Conservation (phyloP, 2,329 filamentous ascomycete species). For the Leptographium galeiforme region DNA sequence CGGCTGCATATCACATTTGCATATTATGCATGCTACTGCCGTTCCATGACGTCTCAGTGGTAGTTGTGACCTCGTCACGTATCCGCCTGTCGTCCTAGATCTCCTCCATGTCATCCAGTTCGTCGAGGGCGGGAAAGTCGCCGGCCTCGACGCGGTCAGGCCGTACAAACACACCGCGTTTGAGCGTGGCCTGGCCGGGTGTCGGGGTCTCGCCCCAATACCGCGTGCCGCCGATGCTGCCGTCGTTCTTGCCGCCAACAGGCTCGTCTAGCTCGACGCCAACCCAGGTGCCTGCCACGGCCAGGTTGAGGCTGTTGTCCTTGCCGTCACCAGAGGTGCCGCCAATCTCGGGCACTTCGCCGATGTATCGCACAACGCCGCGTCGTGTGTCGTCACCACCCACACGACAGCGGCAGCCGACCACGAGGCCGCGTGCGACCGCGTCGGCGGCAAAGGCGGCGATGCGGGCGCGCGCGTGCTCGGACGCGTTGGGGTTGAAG, state of each 20-base stretch:
- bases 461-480: slow-evolving; percentile 58
- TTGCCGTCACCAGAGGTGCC: background rate
- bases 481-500: slow-evolving; percentile 76
- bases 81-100: slow-evolving; percentile 29
- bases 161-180: slow-evolving; percentile 66
- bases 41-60: background rate
- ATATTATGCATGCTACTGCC: too few species aligned
- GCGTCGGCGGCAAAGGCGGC: slow-evolving; percentile 58
- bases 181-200: slow-evolving; percentile 27
- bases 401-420: slow-evolving; percentile 50
- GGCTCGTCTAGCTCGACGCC: slow-evolving; percentile 67
- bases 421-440: slow-evolving; percentile 49
- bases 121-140: slow-evolving; percentile 56
- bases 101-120: slow-evolving; percentile 68
- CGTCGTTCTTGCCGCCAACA: slow-evolving; percentile 71
- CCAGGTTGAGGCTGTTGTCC: slow-evolving; percentile 24
- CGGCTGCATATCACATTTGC: too few species aligned
- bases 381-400: slow-evolving; percentile 55
- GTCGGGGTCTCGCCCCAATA: slow-evolving; percentile 55
- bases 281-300: slow-evolving; percentile 48
- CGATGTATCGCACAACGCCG: slow-evolving; percentile 59
- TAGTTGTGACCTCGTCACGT: background rate
- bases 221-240: slow-evolving; percentile 45
- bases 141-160: slow-evolving; percentile 67
- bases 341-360: slow-evolving; percentile 56